Percentiles rank a stretch among this genome's conserved stretches.
Evolutionary conservation across 768 basidiomycete genomes (phyloP).

Genomic region (Serendipita vermifera): DNA sequence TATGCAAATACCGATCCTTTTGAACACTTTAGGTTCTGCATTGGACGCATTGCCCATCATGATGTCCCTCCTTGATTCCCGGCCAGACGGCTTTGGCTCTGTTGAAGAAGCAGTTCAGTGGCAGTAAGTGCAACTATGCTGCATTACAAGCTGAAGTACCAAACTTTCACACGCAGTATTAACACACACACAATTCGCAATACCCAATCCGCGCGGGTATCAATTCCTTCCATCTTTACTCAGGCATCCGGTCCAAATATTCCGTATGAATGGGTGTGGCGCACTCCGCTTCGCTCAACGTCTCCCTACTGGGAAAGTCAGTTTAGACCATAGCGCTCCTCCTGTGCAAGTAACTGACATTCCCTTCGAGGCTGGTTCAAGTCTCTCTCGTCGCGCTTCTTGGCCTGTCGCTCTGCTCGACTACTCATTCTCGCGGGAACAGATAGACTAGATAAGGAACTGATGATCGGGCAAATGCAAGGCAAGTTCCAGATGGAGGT

Average conservation of each 20-base stretch:
- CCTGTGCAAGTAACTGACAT: not conserved
- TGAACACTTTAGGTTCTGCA: slow-evolving; percentile 55
- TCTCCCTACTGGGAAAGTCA: slow-evolving; percentile 83
- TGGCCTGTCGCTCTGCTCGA: slow-evolving; percentile 64
- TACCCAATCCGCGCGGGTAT: slow-evolving; percentile 67
- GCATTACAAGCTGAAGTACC: not conserved
- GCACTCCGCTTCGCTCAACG: slow-evolving; percentile 70
- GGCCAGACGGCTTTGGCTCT: slow-evolving; percentile 75
- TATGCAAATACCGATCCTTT: not conserved
- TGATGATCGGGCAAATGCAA: slow-evolving; percentile 96
- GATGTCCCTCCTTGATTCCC: slow-evolving; percentile 71
- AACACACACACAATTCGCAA: slow-evolving; percentile 75
- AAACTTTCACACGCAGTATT: slow-evolving; percentile 36
- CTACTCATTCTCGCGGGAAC: slow-evolving; percentile 85
- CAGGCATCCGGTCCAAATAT: slow-evolving; percentile 26
- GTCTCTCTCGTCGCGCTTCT: slow-evolving; percentile 66
- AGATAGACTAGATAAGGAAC: slow-evolving; percentile 79
- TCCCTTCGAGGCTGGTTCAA: slow-evolving; percentile 69
- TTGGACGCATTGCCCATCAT: slow-evolving; percentile 88
- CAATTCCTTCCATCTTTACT: slow-evolving; percentile 67
- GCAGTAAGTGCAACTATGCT: slow-evolving; percentile 54
- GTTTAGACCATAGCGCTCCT: slow-evolving; percentile 20
- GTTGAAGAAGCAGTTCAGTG: slow-evolving; percentile 82
- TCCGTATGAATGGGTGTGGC: slow-evolving; percentile 50
- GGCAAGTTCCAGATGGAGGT: slow-evolving; percentile 90